Evolutionary conservation across 495 filamentous ascomycete genomes (phyloP).

Genomic region (Penicillium canariense): DNA sequence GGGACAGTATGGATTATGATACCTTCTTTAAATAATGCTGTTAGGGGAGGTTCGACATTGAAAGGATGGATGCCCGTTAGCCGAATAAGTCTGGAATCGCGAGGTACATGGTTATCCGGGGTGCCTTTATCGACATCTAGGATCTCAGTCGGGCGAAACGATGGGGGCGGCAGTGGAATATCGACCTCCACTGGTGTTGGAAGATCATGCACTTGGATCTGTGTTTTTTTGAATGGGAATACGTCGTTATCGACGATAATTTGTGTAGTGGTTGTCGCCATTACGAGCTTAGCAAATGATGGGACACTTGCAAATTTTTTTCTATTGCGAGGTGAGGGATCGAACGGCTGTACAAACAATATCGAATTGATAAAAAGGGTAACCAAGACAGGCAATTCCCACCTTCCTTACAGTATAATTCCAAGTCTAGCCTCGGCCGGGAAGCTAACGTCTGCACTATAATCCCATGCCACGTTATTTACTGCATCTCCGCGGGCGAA

Average conservation of each 20-base stretch:
- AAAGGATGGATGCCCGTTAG: constrained; percentile 92
- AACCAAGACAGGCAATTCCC: not conserved
- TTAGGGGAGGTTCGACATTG: constrained; percentile 88
- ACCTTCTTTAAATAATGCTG: constrained; percentile 75
- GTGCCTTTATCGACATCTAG: constrained; percentile 77
- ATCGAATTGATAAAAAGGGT: not conserved
- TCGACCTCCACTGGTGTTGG: constrained; percentile 33
- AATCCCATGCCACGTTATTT: no score
- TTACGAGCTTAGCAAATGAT: constrained; percentile 6
- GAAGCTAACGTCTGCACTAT: no score
- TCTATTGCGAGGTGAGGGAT: no score
- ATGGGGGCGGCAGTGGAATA: constrained; percentile 71
- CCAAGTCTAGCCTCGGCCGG: no score
- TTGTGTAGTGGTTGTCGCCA: constrained; percentile 35
- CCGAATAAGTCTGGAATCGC: constrained; percentile 83
- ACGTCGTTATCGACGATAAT: constrained; percentile 12
- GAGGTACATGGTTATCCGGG: constrained; percentile 80
- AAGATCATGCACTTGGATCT: constrained; percentile 31
- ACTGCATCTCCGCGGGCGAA: not conserved
- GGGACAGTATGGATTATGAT: not conserved
- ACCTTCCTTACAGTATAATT: no score
- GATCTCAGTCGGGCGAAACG: constrained; percentile 57
- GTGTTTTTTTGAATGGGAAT: constrained; percentile 21
- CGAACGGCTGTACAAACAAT: not conserved
- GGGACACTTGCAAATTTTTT: not conserved